Percentiles rank a stretch among this genome's conserved stretches.
phyloP scores from a whole-genome alignment of 202 grass and related monocot species.

The Brachypodium distachyon region DNA sequence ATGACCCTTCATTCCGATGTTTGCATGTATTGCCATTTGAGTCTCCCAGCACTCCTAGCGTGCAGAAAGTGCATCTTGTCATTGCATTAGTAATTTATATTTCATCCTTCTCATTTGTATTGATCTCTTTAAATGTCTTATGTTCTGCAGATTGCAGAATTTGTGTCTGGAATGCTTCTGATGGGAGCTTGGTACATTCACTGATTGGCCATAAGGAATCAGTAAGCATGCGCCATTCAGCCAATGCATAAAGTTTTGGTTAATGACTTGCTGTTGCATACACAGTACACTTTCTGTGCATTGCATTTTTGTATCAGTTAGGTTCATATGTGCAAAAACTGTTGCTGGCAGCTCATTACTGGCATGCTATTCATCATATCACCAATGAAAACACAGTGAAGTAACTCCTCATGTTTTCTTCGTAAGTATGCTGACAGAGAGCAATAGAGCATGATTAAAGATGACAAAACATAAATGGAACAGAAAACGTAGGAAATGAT shows the following conservation, averaged over 20 bases:
- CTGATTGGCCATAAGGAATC: slow-evolving; percentile 95
- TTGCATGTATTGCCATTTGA: slow-evolving; percentile 8
- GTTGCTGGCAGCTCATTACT: background rate
- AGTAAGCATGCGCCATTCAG: slow-evolving; percentile 40
- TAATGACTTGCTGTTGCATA: background rate
- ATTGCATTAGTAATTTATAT: background rate
- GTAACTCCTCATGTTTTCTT: background rate
- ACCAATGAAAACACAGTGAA: background rate
- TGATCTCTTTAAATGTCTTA: slow-evolving; percentile 18
- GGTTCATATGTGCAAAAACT: background rate
- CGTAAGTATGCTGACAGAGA: background rate
- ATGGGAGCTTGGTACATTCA: slow-evolving; percentile 97
- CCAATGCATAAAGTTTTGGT: slow-evolving; percentile 8
- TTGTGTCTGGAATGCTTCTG: slow-evolving; percentile 99
- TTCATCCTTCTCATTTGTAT: slow-evolving; percentile 12
- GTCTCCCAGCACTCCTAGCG: background rate
- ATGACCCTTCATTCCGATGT: background rate
- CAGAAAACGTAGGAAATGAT: background rate
- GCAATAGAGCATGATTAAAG: background rate
- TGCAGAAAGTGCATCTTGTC: background rate
- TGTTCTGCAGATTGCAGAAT: slow-evolving; percentile 90
- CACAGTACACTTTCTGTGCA: background rate
- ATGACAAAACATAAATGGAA: background rate
- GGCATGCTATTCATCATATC: background rate
- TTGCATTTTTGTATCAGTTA: background rate